Evolutionary conservation across 495 filamentous ascomycete species (phyloP), one percentile per base, ranked within the genome.

Genomic region (Talaromyces ruber): DNA sequence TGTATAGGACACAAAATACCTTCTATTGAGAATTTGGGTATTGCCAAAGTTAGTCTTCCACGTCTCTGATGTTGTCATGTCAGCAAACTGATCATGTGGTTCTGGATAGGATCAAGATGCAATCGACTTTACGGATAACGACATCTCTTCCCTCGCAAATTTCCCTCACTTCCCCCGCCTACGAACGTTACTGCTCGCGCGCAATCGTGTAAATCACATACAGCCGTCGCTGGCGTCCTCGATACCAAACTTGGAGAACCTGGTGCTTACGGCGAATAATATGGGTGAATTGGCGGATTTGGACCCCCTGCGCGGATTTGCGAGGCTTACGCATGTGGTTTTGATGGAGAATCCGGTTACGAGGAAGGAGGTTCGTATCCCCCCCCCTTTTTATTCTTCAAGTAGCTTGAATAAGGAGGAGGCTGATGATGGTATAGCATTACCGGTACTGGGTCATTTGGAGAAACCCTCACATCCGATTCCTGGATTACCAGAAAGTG

Each of bases 101-200:
- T 18, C 34, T 57, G 59, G 59, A 12, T 69, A 88, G 83, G 83
- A 87, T 63, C 92, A 96, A 83, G 94, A 98, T 79, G 84, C 88
- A 54, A 95, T 99, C 77, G 94, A 99, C 75, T 86, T 99, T 69
- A 97, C 95, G 69, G 94, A 99, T 78, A 99, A 99, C 74, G 92
- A 98, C 74, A 91, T 99, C 71, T 85, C 88, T 58, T 76, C 86
- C 34, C 83, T 99, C 58, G 85, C 84, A 60, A 98, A 97, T 78
- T 96, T 99, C 77, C 94, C 94, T n/a, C 84, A 94, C 60, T 92
- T 88, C 45, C 93, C 91, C 39, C 89, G 95, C 52, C 78, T 98
- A 63, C 84, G 81, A 54, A 93, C 90, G 8, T 88, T 99, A 28
- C 84, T 98, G 26, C 82, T 97, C 24, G 92, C 93, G 50, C 86